A percentile compares a stretch with the other conserved stretches of the same genome.
phyloP scores from a whole-genome alignment of 2,329 filamentous ascomycete species.

The Epichloe amarillans region DNA sequence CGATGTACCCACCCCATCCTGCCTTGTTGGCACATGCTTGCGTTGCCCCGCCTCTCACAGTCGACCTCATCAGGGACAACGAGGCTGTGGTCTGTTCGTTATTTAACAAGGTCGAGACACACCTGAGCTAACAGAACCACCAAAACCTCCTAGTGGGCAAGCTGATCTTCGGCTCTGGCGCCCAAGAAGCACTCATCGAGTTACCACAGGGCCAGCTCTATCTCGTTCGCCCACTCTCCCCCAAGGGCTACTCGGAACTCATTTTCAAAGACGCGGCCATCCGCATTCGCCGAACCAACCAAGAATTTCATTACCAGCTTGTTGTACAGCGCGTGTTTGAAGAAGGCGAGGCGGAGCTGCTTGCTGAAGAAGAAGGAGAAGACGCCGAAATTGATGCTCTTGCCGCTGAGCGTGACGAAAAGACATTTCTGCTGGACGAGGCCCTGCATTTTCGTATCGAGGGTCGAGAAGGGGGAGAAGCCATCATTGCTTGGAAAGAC shows the following conservation, averaged over 20 bases:
- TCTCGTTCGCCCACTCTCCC: conserved; percentile 79
- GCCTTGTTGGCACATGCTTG: background rate
- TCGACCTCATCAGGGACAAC: background rate
- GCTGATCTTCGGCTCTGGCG: conserved; percentile 75
- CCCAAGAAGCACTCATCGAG: conserved; percentile 87
- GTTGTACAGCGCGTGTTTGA: conserved; percentile 94
- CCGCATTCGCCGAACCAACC: conserved; percentile 80
- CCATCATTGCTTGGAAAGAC: conserved; percentile 88
- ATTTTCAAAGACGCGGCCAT: conserved; percentile 96
- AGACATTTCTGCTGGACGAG: conserved; percentile 92
- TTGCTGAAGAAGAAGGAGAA: conserved; percentile 80
- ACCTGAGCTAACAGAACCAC: background rate
- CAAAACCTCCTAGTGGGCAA: conserved; percentile 55
- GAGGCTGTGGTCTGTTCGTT: background rate
- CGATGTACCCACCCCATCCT: background rate
- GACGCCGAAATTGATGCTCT: conserved; percentile 67
- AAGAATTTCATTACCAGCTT: conserved; percentile 95
- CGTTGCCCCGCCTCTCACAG: background rate
- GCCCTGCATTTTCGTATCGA: conserved; percentile 77
- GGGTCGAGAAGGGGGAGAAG: conserved; percentile 64
- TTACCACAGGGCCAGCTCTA: conserved; percentile 94
- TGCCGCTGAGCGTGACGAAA: conserved; percentile 79
- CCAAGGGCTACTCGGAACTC: conserved; percentile 95
- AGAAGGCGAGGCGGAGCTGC: conserved; percentile 84
- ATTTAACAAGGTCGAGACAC: background rate